Base-by-base conservation (phyloP, 495 filamentous ascomycete genomes). In the Aspergillus bertholletiae region DNA sequence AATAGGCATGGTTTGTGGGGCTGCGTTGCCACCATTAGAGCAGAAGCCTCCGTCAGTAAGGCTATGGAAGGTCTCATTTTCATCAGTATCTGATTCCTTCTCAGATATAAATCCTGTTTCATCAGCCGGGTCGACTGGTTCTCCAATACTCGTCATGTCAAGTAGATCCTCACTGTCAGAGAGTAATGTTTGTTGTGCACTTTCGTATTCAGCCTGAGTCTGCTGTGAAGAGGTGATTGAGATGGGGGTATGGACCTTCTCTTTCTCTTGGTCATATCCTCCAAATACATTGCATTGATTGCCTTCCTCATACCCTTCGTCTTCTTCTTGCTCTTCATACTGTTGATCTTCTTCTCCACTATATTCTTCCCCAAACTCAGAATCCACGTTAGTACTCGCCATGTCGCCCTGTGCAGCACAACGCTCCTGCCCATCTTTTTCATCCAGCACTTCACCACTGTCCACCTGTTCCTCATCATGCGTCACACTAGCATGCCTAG, bases 401-500 rank as follows among this genome's bases (percentile, higher is more conserved):
- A 22, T 18, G 17, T 47, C 24, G 20, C n/a, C 28, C 21, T 22
- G 13, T 20, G 30, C 50, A 34, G 4, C 13, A 18, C 12, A 27
- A 32, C 15, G 15, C 21, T 12, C 35, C 34, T 20, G n/a, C 13
- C 39, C 24, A n/a, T 54, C 50, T 48, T 35, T 51, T 24, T 43
- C 41, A 34, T 22, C 49, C 23, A 49, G 43, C 51, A 18, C 52
- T 23, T 49, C 21, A 9, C 27, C 34, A 22, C 57, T 56, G 1
- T 35, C 49, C 49, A 43, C 22, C 17, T 57, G n/a, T 2, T 55
- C 51, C 34, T 49, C 55, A 18, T 68, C 59, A 26, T 55, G 47
- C 11, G 49, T 46, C 37, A 58, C 45, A 13, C 54, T 49, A 46
- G 45, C 60, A 27, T 28, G 53, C 44, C 45, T 44, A 34, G 39